Evolutionary conservation across 441 rosid species (phyloP), one percentile per base, ranked within the genome.

Genomic region (Iberis amara): DNA sequence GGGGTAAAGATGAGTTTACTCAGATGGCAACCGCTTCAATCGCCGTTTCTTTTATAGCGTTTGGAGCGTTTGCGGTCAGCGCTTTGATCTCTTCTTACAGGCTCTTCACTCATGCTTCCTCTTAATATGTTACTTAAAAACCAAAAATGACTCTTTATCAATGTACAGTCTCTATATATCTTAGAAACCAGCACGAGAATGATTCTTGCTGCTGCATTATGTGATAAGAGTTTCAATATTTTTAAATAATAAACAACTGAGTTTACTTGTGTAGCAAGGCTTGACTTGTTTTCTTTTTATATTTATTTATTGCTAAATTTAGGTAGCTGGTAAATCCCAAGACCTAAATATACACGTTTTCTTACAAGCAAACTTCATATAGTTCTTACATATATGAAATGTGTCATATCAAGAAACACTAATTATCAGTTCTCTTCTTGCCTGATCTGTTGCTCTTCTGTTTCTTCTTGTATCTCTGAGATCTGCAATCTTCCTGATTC

Each of bases 1-100:
- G 98, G 98, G 98, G 98, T 15, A 88, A 83, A 51, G 98, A 92
- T 37, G 82, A 79, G 56, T 92, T 92, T 79, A 92, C 98, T 2
- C 69, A 77, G 61, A 88, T 79, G 95, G 95, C 98, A 0, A 86
- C 75, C 57, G 96, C 89, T 12, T 92, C 98, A 0, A 65, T 92
- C 2, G 87, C 84, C 1, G 77, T 80, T 79, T 73, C 96, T 15
- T 84, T 92, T 62, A 52, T 86, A 9, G 95, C 95, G 28, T 88
- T 91, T 62, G 24, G 64, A 15, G 85, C 87, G 57, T 88, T 85
- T 55, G 92, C 92, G 26, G 44, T 68, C 41, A 89, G 96, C 72
- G 85, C 96, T 39, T 45, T 89, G 38, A 66, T 89, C 57, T 92
- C 97, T 9, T 85, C 87, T 50, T 74, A 80, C 74, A 62, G 70